Conservation (phyloP, 768 basidiomycete genomes). For the Boletus tomentosulus region DNA sequence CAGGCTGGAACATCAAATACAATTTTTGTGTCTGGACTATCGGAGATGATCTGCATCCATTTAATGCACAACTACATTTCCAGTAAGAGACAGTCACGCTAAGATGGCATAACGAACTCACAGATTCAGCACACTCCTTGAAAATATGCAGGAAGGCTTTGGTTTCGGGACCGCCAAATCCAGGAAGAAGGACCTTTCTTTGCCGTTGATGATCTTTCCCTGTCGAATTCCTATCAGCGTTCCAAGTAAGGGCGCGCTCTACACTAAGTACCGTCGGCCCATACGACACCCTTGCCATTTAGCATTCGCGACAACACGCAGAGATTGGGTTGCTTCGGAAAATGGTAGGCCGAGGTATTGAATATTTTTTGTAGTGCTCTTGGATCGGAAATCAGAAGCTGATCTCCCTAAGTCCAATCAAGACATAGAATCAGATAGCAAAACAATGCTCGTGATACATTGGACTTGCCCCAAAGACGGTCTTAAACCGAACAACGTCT, state of each 20-base stretch:
- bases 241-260: background rate
- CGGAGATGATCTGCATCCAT: constrained; percentile 21
- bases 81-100: constrained; percentile 19
- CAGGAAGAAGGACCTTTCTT: constrained; percentile 49
- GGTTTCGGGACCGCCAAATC: constrained; percentile 49
- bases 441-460: background rate
- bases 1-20: constrained; percentile 24
- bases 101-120: constrained; percentile 2
- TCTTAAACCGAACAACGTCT: constrained; percentile 26
- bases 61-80: constrained; percentile 17
- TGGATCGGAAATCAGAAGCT: constrained; percentile 43
- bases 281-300: constrained; percentile 34
- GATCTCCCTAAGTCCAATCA: constrained; percentile 34
- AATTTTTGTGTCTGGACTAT: constrained; percentile 4
- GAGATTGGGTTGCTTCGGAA: constrained; percentile 33
- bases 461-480: constrained; percentile 21
- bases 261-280: constrained; percentile 36
- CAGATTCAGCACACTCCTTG: constrained; percentile 31
- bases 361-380: constrained; percentile 40
- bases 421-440: constrained; percentile 4
- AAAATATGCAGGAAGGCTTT: constrained; percentile 50
- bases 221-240: constrained; percentile 8
- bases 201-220: constrained; percentile 48
- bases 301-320: constrained; percentile 13
- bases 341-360: constrained; percentile 33